Percentiles rank a stretch among this genome's conserved stretches.
Evolutionary conservation across 129 eudicot genomes (phyloP).

Genomic region (Helianthus tuberosus): DNA sequence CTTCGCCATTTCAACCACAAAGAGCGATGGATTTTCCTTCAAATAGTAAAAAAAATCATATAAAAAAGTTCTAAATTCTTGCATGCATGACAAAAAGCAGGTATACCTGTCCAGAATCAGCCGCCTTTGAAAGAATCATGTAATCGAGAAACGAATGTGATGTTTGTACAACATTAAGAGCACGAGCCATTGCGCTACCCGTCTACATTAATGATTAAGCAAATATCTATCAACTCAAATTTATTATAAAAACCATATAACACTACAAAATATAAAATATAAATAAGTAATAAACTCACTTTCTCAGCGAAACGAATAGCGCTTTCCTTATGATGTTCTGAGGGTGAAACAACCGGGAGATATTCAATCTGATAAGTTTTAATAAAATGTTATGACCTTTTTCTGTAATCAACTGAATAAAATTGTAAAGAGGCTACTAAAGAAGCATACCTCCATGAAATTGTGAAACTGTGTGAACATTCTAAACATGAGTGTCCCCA

Average conservation of each 20-base stretch:
- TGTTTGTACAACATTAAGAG: constrained; percentile 90
- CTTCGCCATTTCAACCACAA: constrained; percentile 81
- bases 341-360: constrained; percentile 78
- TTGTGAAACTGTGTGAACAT: constrained; percentile 98
- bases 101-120: constrained; percentile 71
- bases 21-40: constrained; percentile 86
- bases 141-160: constrained; percentile 78
- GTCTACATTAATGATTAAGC: constrained; percentile 56
- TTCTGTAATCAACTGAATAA: background rate
- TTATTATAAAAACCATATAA: background rate
- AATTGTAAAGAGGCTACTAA: constrained; percentile 12
- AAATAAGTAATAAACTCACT: constrained; percentile 49
- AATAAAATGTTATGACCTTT: constrained; percentile 1
- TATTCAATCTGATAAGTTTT: constrained; percentile 71
- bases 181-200: constrained; percentile 61
- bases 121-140: constrained; percentile 76
- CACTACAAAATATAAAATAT: background rate
- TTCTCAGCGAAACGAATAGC: constrained; percentile 65
- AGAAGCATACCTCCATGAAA: constrained; percentile 89
- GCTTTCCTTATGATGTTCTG: constrained; percentile 69
- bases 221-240: constrained; percentile 8
- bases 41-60: background rate
- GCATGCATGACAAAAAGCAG: constrained; percentile 15
- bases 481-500: constrained; percentile 88
- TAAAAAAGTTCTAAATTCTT: constrained; percentile 1